Evolutionary conservation across 352 stramenopile genomes (phyloP), one percentile per base, ranked within the genome.

Genomic region (Globisporangium iwayamae): DNA sequence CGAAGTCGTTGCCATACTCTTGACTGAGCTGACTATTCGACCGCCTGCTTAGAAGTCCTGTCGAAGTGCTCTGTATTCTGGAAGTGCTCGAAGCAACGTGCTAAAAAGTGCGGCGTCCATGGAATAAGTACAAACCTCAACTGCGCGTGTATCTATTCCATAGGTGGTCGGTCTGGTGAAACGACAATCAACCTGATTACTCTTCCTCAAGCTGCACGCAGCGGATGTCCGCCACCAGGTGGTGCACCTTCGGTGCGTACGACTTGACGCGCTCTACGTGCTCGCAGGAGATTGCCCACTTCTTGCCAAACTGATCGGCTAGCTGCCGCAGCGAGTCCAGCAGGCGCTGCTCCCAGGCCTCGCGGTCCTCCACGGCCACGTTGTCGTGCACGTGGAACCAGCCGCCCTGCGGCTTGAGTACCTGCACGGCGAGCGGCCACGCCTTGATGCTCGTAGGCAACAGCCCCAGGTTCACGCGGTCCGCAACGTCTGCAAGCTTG

Each of bases 361-460:
- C 70, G 30, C 78, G 74, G 66, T 99, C 89, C 48, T 89, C 71
- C 13, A 90, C 78, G 6, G 85, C 78, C 32, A 98, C 94, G 65
- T 99, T 99, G 53, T 94, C 96, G 70, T 99, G 96, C 43, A 99
- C 81, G 69, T 99, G 96, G 43, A 99, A 74, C 94, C 91, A 98
- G 7, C 94, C 96, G 45, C 96, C 96, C 3, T 64, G 65, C 2
- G 71, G 67, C 56, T 97, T 96, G 25, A 99, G 70, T 47, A 96
- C 94, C 63, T 93, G 72, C n/a, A 98, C 83, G 8, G 93, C 96
- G 20, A 96, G 78, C 39, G 79, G 76, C 94, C 96, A 99, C 32
- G 93, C 94, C 67, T 96, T 96, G 76, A 98, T 89, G 48, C 90
- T 97, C 50, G 91, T 98, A 0, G 96, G 96, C 55, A 99, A 79